Base-by-base conservation (phyloP, 495 filamentous ascomycete genomes). In the Durotheca rogersii region DNA sequence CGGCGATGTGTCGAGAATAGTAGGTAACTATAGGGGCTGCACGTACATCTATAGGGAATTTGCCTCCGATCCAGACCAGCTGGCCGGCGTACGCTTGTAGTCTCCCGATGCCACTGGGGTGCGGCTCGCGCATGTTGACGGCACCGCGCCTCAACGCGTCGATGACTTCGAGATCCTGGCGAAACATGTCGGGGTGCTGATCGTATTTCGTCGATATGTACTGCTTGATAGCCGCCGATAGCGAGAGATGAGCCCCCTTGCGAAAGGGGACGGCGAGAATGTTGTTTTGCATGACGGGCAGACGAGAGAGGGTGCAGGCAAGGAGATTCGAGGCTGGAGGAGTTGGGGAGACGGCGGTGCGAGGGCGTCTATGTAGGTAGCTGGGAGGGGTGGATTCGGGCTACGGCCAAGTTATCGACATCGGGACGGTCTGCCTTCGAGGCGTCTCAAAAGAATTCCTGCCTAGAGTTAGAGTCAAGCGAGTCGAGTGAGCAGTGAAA, bases 161-260 rank as follows among this genome's bases (percentile, higher is more conserved):
- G 65, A 98, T 89, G 50, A 86, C 78, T 44, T 93, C 79, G 31
- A 98, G 79, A 71, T 98, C 93, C 40, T 87, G 77, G 51, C 83
- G 80, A 69, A 98, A 98, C 90, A 96, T 95, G 67, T 95, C 89
- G 43, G 94, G 93, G 68, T 96, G 93, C 66, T 98, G 93, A 70
- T 97, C 93, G 86, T 98, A 98, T 79, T 97, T 96, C 64, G 82
- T 86, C 31, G 89, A 95, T 53, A 98, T 98, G 72, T 98, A 97
- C 62, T 95, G 88, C 54, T 88, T 90, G 60, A 98, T 90, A 27
- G 92, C 85, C 56, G 75, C 70, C 27, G 89, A 86, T 29, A 97
- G 77, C 47, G 83, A 84, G 41, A 95, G 77, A 21, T 83, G 70
- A 54, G 85, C 80, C 32, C 90, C 90, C 56, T 82, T 86, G 52